These are phyloP conservation scores for Aspergillus carbonarius DNA, from an alignment of 2,329 filamentous ascomycete genomes.

Conservation along the genomic window DNA sequence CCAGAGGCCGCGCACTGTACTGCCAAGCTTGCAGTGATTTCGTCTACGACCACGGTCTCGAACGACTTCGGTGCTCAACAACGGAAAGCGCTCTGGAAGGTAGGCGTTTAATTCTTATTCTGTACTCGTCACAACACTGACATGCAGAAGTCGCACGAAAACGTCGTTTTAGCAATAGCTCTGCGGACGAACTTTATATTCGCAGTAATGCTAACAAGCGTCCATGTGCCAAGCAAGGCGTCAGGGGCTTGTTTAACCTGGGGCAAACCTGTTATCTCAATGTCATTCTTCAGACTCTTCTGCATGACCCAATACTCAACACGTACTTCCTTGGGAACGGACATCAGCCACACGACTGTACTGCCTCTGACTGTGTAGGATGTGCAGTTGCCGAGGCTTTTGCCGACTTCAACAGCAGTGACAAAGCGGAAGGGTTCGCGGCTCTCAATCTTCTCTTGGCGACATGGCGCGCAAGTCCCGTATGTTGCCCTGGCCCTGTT, in stretches of 20 bases:
- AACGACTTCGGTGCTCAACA: slow-evolving; percentile 32
- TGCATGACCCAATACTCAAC: slow-evolving; percentile 88
- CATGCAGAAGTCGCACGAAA: slow-evolving; percentile 30
- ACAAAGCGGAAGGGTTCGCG: slow-evolving; percentile 80
- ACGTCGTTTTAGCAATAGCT: slow-evolving; percentile 37
- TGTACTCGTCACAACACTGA: neutral
- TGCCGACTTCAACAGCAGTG: slow-evolving; percentile 60
- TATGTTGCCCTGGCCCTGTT: slow-evolving; percentile 48
- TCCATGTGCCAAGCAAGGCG: slow-evolving; percentile 80
- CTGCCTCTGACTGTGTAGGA: slow-evolving; percentile 56
- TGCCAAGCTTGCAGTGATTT: slow-evolving; percentile 44
- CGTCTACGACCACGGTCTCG: slow-evolving; percentile 43
- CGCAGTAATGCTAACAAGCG: slow-evolving; percentile 73
- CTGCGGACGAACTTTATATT: slow-evolving; percentile 74
- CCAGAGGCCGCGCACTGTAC: slow-evolving; percentile 39
- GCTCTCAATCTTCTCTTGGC: slow-evolving; percentile 85
- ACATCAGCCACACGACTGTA: slow-evolving; percentile 75
- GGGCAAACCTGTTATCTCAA: slow-evolving; percentile 99
- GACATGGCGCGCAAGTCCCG: slow-evolving; percentile 79
- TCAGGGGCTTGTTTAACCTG: slow-evolving; percentile 93
- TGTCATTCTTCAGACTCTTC: slow-evolving; percentile 86
- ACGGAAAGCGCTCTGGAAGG: slow-evolving; percentile 23
- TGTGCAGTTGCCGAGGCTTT: slow-evolving; percentile 64
- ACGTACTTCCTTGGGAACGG: slow-evolving; percentile 92
- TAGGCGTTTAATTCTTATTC: slow-evolving; percentile 3